Evolutionary conservation across 2,329 filamentous ascomycete species (phyloP).

Genomic region (Microsporum audouinii): DNA sequence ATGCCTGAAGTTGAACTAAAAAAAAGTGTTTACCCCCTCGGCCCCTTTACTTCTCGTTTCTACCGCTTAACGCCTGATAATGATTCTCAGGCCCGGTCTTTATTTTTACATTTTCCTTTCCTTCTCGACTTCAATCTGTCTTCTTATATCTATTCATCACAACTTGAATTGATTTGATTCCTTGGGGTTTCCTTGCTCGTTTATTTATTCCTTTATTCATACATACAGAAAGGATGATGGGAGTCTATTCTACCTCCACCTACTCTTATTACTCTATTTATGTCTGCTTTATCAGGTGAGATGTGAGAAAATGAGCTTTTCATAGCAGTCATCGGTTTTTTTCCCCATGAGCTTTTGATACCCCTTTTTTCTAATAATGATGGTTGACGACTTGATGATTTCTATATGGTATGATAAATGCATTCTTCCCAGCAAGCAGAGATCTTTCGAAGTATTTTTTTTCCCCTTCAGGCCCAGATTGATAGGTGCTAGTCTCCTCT

Average conservation of each 20-base stretch:
- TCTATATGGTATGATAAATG: not conserved
- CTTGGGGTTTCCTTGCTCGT: not conserved
- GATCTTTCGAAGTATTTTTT: not conserved
- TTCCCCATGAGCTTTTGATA: not conserved
- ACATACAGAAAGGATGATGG: not conserved
- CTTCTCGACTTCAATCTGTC: constrained; percentile 9
- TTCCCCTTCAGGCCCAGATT: not conserved
- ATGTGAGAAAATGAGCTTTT: not conserved
- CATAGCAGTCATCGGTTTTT: not conserved
- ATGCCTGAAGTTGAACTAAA: not conserved
- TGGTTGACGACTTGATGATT: not conserved
- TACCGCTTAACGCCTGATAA: constrained; percentile 6
- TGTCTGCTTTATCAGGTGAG: not conserved
- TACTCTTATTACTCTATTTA: not conserved
- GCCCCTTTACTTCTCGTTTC: constrained; percentile 14
- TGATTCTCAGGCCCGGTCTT: not conserved
- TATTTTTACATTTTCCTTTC: not conserved
- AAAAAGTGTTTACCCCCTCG: not conserved
- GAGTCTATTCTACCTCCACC: not conserved
- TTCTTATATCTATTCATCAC: constrained; percentile 3
- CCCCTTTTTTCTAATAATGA: not conserved
- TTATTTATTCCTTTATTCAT: not conserved
- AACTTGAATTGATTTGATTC: not conserved
- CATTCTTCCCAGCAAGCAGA: not conserved
- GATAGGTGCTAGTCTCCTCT: not conserved